Conservation (phyloP, 768 basidiomycete genomes). For the Collybia mongolica region DNA sequence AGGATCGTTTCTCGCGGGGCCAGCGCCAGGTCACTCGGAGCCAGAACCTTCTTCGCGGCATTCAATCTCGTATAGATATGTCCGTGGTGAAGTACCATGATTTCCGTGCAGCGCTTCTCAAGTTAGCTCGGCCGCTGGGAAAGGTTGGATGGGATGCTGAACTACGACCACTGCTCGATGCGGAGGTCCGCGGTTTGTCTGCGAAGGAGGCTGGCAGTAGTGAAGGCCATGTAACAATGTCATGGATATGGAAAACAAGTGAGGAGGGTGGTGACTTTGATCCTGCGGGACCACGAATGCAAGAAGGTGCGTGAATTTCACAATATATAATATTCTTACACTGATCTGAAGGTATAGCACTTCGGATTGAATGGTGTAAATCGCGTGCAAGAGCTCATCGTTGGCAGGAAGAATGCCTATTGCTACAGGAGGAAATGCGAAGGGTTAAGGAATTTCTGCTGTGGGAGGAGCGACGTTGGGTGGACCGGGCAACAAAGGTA, state of each 20-base stretch:
- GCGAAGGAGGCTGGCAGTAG: background rate
- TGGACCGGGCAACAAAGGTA: background rate
- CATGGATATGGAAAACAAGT: background rate
- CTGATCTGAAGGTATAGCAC: background rate
- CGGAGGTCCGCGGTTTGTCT: background rate
- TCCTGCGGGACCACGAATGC: background rate
- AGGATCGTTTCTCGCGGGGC: slow-evolving; percentile 1
- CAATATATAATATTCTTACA: background rate
- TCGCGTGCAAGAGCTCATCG: slow-evolving; percentile 1
- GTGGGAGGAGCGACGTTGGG: background rate
- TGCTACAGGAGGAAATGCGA: slow-evolving; percentile 5
- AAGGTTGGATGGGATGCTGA: background rate
- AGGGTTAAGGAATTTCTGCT: background rate
- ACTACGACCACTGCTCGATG: background rate
- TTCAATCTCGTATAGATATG: background rate
- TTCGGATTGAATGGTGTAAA: slow-evolving; percentile 2
- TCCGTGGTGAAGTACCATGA: background rate
- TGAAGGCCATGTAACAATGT: background rate
- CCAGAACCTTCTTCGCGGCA: background rate
- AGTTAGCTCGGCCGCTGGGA: background rate
- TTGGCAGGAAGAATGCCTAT: slow-evolving; percentile 6
- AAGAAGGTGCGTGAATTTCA: background rate
- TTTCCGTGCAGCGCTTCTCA: background rate
- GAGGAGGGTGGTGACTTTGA: background rate
- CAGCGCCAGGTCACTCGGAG: background rate